phyloP scores from a whole-genome alignment of 208 protist species.

The Trypanosoma brucei region DNA sequence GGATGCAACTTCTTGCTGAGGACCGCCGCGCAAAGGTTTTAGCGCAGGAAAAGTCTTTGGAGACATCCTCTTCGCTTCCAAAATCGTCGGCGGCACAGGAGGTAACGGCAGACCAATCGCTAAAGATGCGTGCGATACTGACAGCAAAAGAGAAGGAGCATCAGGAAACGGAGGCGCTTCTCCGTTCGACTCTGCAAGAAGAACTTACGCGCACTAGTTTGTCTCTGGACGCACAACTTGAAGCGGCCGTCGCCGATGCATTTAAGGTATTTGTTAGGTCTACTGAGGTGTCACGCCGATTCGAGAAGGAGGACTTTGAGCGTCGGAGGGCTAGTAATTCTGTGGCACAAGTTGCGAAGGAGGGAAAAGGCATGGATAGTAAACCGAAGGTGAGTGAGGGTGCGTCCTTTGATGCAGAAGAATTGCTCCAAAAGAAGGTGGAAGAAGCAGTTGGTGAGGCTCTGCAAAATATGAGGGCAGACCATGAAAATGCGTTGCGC shows the following conservation, averaged over 20 bases:
- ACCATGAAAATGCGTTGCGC: constrained; percentile 23
- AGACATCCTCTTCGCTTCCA: not conserved
- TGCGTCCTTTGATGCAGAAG: constrained; percentile 30
- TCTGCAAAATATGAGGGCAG: constrained; percentile 24
- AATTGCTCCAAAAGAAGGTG: constrained; percentile 34
- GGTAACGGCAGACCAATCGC: not conserved
- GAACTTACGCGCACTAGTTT: constrained; percentile 16
- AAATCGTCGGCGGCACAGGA: not conserved
- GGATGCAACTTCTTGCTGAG: constrained; percentile 9
- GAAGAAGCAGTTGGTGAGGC: constrained; percentile 32
- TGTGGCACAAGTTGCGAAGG: constrained; percentile 32
- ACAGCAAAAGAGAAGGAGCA: constrained; percentile 8
- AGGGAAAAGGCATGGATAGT: constrained; percentile 32
- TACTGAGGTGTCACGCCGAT: constrained; percentile 34
- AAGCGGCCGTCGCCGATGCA: constrained; percentile 47
- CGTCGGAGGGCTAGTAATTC: constrained; percentile 49
- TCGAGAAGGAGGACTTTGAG: constrained; percentile 37
- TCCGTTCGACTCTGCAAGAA: constrained; percentile 29
- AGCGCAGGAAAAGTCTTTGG: not conserved
- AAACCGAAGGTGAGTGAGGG: constrained; percentile 28
- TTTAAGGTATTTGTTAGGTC: constrained; percentile 35
- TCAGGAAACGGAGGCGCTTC: constrained; percentile 24
- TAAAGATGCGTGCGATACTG: not conserved
- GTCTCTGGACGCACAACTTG: constrained; percentile 29
- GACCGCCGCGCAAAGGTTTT: constrained; percentile 15